Evolutionary conservation across 208 protist species (phyloP), one percentile per base, ranked within the genome.

Genomic region (Leishmania turanica): DNA sequence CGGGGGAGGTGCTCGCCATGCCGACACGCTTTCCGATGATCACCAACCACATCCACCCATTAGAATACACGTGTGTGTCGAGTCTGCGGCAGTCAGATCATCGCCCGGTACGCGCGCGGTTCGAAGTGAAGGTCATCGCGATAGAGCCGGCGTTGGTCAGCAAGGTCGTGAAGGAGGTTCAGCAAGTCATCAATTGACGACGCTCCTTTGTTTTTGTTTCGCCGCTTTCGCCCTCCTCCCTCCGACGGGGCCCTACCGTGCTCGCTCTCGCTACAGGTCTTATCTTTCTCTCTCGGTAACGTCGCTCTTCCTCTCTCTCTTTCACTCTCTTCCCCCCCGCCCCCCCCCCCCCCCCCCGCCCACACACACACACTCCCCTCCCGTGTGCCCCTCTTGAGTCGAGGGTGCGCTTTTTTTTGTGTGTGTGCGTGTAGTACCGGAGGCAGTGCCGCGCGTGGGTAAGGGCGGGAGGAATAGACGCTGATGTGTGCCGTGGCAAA

Each of bases 61-160:
- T 91, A 19, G 87, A 88, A 76, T 96, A 96, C 76, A 80, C 81
- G 58, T 80, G 78, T 83, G 85, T 92, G 40, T 56, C 78, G 65
- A 19, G 24, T 21, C 80, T 96, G 79, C 82, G 83, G 72, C 87
- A 92, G 76, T 96, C 92, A 11, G 92, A 96, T 75, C 92, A 96
- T 42, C 86, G 91, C 19, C 92, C 92, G 11, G 92, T 96, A 58
- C 88, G 84, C 37, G 89, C 90, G n/a, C 84, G 89, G 40, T 96
- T 96, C 75, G 88, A 90, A 54, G 90, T 96, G 53, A 86, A 79
- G 51, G 90, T 94, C 21, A 60, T 96, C 17, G 65, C 82, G 4
- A 51, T 96, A 79, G 64, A 53, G 31, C 81, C 89, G 11, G 77
- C 85, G 42, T 71, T 91, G 8, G 88, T 96, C 6, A 75, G 53